These are phyloP conservation scores for Daldinia loculata DNA, from an alignment of 495 filamentous ascomycete genomes.

Conservation along the genomic window DNA sequence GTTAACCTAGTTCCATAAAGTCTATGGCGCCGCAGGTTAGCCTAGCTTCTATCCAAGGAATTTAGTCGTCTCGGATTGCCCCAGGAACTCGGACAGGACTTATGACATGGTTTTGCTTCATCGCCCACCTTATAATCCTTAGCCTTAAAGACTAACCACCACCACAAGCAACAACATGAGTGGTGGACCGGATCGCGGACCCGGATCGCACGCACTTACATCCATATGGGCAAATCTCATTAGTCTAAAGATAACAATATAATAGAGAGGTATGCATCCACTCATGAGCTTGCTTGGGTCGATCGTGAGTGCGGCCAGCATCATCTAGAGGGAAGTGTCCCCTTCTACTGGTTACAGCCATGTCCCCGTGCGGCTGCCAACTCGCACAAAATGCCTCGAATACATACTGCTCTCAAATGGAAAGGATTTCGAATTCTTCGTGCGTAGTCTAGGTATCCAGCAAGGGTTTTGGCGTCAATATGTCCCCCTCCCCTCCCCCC, in stretches of 20 bases:
- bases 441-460: conserved; percentile 12
- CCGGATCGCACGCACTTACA: conserved; percentile 26
- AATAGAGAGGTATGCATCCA: conserved; percentile 10
- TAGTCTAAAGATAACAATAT: conserved; percentile 25
- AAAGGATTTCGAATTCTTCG: conserved; percentile 28
- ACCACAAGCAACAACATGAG: conserved; percentile 24
- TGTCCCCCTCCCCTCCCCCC: conserved; percentile 28
- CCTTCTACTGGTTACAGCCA: conserved; percentile 15
- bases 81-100: conserved; percentile 23
- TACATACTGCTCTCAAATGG: conserved; percentile 19
- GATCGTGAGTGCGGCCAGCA: conserved; percentile 14
- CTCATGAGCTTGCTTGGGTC: conserved; percentile 1
- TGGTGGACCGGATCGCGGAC: conserved; percentile 32
- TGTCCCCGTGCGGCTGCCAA: conserved; percentile 17
- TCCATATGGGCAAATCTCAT: conserved; percentile 26
- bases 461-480: conserved; percentile 30
- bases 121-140: conserved; percentile 29
- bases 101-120: conserved; percentile 26
- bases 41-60: conserved; percentile 11
- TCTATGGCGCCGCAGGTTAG: conserved; percentile 13
- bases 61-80: conserved; percentile 19
- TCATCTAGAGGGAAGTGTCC: conserved; percentile 4
- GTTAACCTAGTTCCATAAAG: background rate
- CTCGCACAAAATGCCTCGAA: conserved; percentile 20
- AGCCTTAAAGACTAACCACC: conserved; percentile 24